Conservation (phyloP, 2,329 filamentous ascomycete genomes). For the Aspergillus oerlinghausenensis region DNA sequence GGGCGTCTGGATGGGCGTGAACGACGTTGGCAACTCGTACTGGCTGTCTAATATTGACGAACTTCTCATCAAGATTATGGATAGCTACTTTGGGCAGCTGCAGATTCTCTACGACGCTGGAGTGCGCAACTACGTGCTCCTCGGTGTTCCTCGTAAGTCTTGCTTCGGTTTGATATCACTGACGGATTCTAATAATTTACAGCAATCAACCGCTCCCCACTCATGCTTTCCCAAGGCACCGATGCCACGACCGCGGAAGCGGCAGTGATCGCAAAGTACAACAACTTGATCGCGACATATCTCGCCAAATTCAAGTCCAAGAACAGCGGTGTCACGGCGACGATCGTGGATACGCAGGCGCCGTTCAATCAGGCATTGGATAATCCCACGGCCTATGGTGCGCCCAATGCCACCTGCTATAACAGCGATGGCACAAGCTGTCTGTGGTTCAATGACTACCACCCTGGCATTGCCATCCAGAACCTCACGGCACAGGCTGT, state of each 20-base stretch:
- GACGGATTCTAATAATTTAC: neutral
- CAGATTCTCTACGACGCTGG: conserved; percentile 6
- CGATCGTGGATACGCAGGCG: conserved; percentile 6
- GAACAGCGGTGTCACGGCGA: conserved; percentile 3
- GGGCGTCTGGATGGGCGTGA: conserved; percentile 10
- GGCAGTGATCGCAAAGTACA: conserved; percentile 4
- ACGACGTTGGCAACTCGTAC: conserved; percentile 8
- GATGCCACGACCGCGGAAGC: neutral
- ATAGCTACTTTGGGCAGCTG: conserved; percentile 6
- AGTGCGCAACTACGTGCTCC: conserved; percentile 4
- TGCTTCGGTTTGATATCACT: neutral
- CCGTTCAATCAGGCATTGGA: conserved; percentile 6
- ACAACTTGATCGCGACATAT: neutral
- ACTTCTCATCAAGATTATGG: conserved; percentile 1
- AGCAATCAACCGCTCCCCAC: conserved; percentile 7
- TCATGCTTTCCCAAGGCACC: conserved; percentile 1
- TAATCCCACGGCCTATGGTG: neutral
- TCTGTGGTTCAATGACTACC: conserved; percentile 13
- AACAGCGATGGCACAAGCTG: conserved; percentile 6
- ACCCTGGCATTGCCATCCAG: conserved; percentile 8
- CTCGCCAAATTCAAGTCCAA: neutral
- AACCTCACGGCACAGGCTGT: conserved; percentile 7
- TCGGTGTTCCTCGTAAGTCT: conserved; percentile 7
- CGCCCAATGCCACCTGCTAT: conserved; percentile 2
- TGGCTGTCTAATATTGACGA: conserved; percentile 2